phyloP scores from a whole-genome alignment of 208 protist species.

The Novymonas esmeraldas region DNA sequence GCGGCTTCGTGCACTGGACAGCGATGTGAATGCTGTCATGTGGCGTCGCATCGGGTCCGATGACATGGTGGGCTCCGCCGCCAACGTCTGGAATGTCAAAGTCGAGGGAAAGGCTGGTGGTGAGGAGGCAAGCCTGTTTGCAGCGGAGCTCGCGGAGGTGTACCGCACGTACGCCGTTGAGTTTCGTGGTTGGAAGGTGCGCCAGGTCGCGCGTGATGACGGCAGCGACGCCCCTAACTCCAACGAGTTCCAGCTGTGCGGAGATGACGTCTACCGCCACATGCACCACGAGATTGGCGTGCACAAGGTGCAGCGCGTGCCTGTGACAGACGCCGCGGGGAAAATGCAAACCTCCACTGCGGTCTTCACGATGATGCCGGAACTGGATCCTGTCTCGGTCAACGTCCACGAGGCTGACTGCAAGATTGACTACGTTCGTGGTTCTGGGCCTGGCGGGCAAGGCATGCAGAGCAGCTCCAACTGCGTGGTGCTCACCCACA shows the following conservation, averaged over 20 bases:
- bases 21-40: conserved; percentile 65
- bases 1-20: conserved; percentile 52
- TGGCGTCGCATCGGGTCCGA: conserved; percentile 62
- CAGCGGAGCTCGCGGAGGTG: conserved; percentile 81
- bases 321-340: conserved; percentile 82
- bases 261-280: conserved; percentile 77
- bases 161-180: conserved; percentile 67
- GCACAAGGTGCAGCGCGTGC: conserved; percentile 92
- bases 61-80: conserved; percentile 77
- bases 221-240: conserved; percentile 22
- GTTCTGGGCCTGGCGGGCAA: conserved; percentile 88
- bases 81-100: conserved; percentile 64
- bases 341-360: conserved; percentile 94
- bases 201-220: conserved; percentile 31
- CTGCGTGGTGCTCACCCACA: conserved; percentile 85
- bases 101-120: conserved; percentile 84
- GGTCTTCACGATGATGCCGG: conserved; percentile 85
- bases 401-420: conserved; percentile 86
- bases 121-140: conserved; percentile 87
- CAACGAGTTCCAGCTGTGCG: conserved; percentile 51
- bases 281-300: conserved; percentile 91
- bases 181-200: conserved; percentile 45
- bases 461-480: conserved; percentile 92
- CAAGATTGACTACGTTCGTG: conserved; percentile 87
- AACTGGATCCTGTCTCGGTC: conserved; percentile 88